A percentile compares a stretch with the other conserved stretches of the same genome.
phyloP scores from a whole-genome alignment of 768 basidiomycete species.

The Mycena amicta region DNA sequence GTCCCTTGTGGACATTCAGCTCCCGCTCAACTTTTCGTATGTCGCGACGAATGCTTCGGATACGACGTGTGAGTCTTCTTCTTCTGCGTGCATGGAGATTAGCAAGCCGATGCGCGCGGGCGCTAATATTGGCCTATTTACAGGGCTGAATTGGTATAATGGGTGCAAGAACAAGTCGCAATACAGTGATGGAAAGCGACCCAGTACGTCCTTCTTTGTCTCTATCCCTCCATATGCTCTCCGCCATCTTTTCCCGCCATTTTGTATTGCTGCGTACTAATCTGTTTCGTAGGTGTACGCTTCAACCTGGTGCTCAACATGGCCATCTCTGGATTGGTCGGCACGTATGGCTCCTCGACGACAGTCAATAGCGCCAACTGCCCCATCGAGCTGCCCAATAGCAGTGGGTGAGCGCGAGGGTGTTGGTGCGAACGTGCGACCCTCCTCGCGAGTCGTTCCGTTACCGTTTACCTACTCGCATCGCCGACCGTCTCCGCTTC shows the following conservation, averaged over 20 bases:
- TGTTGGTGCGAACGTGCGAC: too few relatives aligned
- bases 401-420: slow-evolving; percentile 50
- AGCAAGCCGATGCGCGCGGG: neutral
- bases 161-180: slow-evolving; percentile 67
- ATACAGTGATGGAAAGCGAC: slow-evolving; percentile 53
- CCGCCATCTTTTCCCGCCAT: slow-evolving; percentile 24
- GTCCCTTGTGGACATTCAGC: slow-evolving; percentile 57
- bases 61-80: slow-evolving; percentile 65
- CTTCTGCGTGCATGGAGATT: slow-evolving; percentile 1
- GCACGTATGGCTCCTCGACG: slow-evolving; percentile 53
- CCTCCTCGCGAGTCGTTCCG: too few relatives aligned
- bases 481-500: too few relatives aligned
- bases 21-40: slow-evolving; percentile 88
- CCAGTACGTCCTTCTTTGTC: too few relatives aligned
- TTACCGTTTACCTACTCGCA: too few relatives aligned
- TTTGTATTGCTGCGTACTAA: slow-evolving; percentile 16
- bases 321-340: slow-evolving; percentile 68
- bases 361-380: slow-evolving; percentile 63
- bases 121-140: slow-evolving; percentile 9
- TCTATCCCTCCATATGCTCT: too few relatives aligned
- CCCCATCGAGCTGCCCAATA: slow-evolving; percentile 66
- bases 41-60: slow-evolving; percentile 78
- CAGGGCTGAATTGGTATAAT: slow-evolving; percentile 77
- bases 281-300: slow-evolving; percentile 49
- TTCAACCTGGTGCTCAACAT: slow-evolving; percentile 69